Base-by-base conservation (phyloP, 1,139 yeast species). In the Suhomyces bokatorum region DNA sequence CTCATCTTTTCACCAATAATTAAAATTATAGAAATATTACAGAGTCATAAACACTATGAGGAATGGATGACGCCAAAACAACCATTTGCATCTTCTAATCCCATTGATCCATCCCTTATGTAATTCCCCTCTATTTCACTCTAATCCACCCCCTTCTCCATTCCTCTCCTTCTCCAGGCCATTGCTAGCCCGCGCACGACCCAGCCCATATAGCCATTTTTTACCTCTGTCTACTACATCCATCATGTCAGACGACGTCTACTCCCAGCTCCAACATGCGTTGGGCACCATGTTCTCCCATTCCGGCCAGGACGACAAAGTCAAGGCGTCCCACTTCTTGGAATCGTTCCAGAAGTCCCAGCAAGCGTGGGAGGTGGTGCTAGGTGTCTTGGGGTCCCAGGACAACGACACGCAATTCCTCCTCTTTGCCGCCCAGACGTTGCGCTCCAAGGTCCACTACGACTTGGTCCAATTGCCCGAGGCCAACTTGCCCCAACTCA, bases 361-460 rank as follows among this genome's bases (percentile, higher is more conserved):
- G 39, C 81, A 76, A 40, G 85, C 95, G 0, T 87, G 95, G 95
- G 72, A 72, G 20, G 71, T 65, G 60, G 53, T 48, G 22, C 79
- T 72, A 51, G 64, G 59, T 33, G 60, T 73, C 27, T 58, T 74
- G 35, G 51, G 55, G 27, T 54, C 55, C 38, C 35, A 39, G 17
- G 58, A 58, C 11, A 49, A 77, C 22, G 86, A 85, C 54, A 67
- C 86, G 37, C 54, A 52, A 34, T 41, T 44, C 32, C 83, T 82
- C 58, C 70, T 93, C 55, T 93, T 95, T 69, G 87, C 95, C 9
- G 87, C 97, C 1, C 99, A 95, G 63, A 91, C 98, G 0, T 69
- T 95, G 50, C 73, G 97, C 52, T 84, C 91, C 33, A 90, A 90
- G 58, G 69, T 89, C 40, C 85, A 88, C 12, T 91, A 87, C 62